These are phyloP conservation scores for Geotrichum australiense DNA, from an alignment of 1,139 yeast genomes.

Conservation along the genomic window DNA sequence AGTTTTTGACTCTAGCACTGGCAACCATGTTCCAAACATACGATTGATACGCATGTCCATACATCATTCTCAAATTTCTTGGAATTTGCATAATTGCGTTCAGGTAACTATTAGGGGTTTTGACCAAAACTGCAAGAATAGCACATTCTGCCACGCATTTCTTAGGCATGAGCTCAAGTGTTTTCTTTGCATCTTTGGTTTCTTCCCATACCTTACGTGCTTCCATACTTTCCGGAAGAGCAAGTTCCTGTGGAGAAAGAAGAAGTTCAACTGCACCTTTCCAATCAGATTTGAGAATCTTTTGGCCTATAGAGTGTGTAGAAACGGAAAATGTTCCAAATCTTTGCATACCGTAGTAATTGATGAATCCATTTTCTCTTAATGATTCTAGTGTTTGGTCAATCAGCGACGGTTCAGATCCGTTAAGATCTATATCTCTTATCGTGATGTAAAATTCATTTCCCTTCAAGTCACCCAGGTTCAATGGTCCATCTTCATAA, in stretches of 20 bases:
- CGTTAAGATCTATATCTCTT: constrained; percentile 49
- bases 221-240: constrained; percentile 72
- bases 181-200: constrained; percentile 56
- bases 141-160: constrained; percentile 81
- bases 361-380: constrained; percentile 68
- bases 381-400: constrained; percentile 52
- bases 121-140: constrained; percentile 52
- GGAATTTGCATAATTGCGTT: constrained; percentile 89
- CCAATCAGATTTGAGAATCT: constrained; percentile 68
- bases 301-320: constrained; percentile 78
- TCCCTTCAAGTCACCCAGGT: constrained; percentile 78
- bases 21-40: constrained; percentile 90
- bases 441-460: constrained; percentile 82
- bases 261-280: constrained; percentile 69
- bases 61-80: constrained; percentile 85
- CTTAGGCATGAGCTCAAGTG: constrained; percentile 74
- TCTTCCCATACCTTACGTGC: constrained; percentile 79
- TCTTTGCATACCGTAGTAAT: constrained; percentile 95
- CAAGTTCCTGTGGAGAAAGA: constrained; percentile 77
- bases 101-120: constrained; percentile 48
- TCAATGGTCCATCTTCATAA: constrained; percentile 57
- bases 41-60: constrained; percentile 95
- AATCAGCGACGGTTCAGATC: constrained; percentile 44
- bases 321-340: constrained; percentile 94
- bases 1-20: constrained; percentile 63